These are phyloP conservation scores for Lagenaria siceraria DNA, from an alignment of 306 rosid genomes.

Conservation along the genomic window DNA sequence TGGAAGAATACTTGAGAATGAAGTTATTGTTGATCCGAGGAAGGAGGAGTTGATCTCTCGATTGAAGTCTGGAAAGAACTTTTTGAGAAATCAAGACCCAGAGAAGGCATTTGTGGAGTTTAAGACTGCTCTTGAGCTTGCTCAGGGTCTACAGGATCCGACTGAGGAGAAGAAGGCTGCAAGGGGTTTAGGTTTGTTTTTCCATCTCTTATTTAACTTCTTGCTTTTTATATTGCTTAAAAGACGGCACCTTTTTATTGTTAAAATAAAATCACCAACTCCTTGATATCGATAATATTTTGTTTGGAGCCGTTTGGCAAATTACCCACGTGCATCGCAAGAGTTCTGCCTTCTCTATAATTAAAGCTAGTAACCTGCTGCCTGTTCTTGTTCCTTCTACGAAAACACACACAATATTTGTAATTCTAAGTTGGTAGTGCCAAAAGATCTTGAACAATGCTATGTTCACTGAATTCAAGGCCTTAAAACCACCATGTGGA, in stretches of 20 bases:
- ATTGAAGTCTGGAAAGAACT: conserved; percentile 74
- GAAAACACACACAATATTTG: neutral
- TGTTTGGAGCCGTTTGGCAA: neutral
- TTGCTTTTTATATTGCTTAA: neutral
- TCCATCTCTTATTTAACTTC: neutral
- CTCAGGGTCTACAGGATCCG: conserved; percentile 59
- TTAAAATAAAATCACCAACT: neutral
- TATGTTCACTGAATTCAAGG: neutral
- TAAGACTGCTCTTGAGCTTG: conserved; percentile 64
- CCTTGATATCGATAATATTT: neutral
- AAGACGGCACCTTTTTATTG: neutral
- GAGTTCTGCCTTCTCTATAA: neutral
- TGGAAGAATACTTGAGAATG: conserved; percentile 56
- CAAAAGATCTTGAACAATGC: neutral
- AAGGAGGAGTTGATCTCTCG: conserved; percentile 78
- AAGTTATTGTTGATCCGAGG: conserved; percentile 62
- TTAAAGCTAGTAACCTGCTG: neutral
- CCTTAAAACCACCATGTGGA: neutral
- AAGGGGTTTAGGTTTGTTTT: conserved; percentile 76
- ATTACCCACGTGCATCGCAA: neutral
- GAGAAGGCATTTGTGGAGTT: conserved; percentile 68
- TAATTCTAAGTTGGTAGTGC: neutral
- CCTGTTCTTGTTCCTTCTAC: neutral
- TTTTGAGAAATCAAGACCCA: conserved; percentile 70
- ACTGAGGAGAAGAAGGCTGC: conserved; percentile 92